Evolutionary conservation across 192 early-diverging fungal species (phyloP), one percentile per base, ranked within the genome.

Genomic region (Oehlia diaphana): DNA sequence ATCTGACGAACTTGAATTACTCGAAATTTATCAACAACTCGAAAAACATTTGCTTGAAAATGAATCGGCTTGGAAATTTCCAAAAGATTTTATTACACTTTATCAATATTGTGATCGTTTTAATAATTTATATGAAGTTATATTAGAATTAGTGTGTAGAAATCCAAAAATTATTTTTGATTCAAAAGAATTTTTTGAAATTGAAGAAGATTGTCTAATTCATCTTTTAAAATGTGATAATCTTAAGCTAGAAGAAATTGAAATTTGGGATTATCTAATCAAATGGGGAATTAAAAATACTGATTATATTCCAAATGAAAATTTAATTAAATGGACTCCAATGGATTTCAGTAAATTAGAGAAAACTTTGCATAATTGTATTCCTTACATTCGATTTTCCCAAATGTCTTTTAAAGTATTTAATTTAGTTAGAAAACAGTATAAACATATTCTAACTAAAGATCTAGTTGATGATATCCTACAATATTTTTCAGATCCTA

Each of bases 191-290:
- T 72, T 72, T 28, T 49, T 39, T n/a, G 12, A 42, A 49, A 8
- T 72, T 12, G 44, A 72, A 28, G 44, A 72, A 26, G 28, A 28
- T 9, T 12, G 4, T 10, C 28, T 72, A 49, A 26, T 72, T 28
- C 13, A 49, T 0, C 7, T 72, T 72, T 50, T 72, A 23, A 72
- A 42, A 49, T 72, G 35, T 50, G 71, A 72, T 72, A 23, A 23
- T 3, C 26, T 72, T 49, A 23, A 28, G 4, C 21, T 72, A 28
- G 71, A 72, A 21, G 71, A 72, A 37, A 26, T 42, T 28, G 9
- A 72, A 72, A 72, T 72, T 72, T 49, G 42, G 44, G 71, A 72
- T 10, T 72, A 72, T 50, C 21, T 72, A 50, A 42, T 72, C 50
- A 50, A 72, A 72, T 72, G 44, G 71, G 71, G 42, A 23, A 72